These are phyloP conservation scores for Paraphaeosphaeria sporulosa DNA, from an alignment of 2,329 filamentous ascomycete species.

Conservation along the genomic window DNA sequence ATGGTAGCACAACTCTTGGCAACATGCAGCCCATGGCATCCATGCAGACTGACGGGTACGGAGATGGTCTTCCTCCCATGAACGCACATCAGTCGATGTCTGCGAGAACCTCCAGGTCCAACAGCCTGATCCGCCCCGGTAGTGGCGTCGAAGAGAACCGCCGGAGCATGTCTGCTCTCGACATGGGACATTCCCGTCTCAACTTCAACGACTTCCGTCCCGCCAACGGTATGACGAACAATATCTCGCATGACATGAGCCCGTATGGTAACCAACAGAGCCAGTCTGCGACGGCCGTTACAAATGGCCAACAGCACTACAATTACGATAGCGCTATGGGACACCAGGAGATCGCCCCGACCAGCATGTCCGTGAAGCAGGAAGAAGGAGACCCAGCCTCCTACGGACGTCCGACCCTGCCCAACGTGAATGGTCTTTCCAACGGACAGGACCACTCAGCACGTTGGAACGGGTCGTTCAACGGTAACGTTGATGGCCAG, in stretches of 20 bases:
- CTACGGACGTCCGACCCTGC: constrained; percentile 45
- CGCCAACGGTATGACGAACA: constrained; percentile 38
- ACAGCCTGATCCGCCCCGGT: constrained; percentile 56
- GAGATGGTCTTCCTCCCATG: constrained; percentile 50
- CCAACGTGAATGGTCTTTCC: constrained; percentile 44
- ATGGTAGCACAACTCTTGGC: constrained; percentile 34
- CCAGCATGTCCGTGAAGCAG: constrained; percentile 44
- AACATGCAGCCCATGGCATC: constrained; percentile 46
- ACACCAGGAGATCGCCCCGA: constrained; percentile 43
- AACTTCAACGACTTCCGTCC: constrained; percentile 48
- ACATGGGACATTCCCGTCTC: constrained; percentile 41
- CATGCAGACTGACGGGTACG: constrained; percentile 44
- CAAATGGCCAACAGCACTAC: constrained; percentile 38
- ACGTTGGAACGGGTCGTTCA: constrained; percentile 57
- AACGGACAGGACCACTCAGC: constrained; percentile 49
- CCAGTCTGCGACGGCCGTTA: constrained; percentile 29
- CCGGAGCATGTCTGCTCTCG: constrained; percentile 46
- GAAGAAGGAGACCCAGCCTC: constrained; percentile 39
- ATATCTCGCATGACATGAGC: constrained; percentile 34
- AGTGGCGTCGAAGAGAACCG: constrained; percentile 47
- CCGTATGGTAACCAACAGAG: constrained; percentile 37
- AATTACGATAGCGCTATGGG: constrained; percentile 41
- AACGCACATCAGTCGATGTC: constrained; percentile 53
- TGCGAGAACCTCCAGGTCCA: constrained; percentile 57
- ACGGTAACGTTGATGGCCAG: constrained; percentile 37